Conservation (phyloP, 148 eudicot genomes). For the Fallopia convolvulus region DNA sequence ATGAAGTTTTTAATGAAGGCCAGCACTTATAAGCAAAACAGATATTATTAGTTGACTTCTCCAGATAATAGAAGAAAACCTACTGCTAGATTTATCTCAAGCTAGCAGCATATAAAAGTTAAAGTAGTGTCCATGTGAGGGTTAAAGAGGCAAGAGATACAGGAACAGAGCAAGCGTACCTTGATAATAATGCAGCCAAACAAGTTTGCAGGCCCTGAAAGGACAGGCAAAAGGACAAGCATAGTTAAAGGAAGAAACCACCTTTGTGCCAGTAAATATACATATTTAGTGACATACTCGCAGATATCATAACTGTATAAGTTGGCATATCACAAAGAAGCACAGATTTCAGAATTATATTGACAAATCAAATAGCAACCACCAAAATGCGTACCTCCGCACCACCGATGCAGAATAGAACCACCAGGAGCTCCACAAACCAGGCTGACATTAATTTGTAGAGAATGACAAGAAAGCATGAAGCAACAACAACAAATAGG, state of each 20-base stretch:
- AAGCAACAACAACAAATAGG: conserved; percentile 62
- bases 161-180: conserved; percentile 28
- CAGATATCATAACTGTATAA: neutral
- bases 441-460: conserved; percentile 69
- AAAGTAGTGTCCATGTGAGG: neutral
- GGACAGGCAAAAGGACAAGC: neutral
- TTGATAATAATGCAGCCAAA: conserved; percentile 59
- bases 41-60: neutral
- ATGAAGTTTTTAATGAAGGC: neutral
- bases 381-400: conserved; percentile 47
- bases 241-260: neutral
- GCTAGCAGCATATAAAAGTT: neutral
- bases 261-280: neutral
- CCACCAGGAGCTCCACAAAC: conserved; percentile 70
- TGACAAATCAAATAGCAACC: neutral
- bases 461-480: conserved; percentile 60
- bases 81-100: neutral
- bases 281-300: neutral
- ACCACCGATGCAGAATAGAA: conserved; percentile 81
- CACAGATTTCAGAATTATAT: neutral
- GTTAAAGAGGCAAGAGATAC: neutral
- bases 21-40: neutral
- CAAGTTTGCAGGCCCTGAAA: conserved; percentile 73
- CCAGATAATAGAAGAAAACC: neutral
- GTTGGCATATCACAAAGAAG: neutral